Conservation (phyloP, 2,329 filamentous ascomycete species). For the Hymenoscyphus infarciens region DNA sequence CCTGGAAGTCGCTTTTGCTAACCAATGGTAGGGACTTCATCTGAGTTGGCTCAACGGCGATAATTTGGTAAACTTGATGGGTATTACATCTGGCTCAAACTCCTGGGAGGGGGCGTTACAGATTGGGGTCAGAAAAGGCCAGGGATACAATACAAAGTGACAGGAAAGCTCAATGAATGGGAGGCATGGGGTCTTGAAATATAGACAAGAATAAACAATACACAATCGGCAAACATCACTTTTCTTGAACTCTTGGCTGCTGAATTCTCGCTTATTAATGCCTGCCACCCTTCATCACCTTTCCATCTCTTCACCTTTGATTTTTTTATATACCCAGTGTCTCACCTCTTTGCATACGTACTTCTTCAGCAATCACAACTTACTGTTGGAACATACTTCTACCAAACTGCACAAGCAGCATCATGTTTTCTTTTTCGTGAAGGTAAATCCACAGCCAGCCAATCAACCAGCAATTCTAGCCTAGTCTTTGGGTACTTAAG, state of each 20-base stretch:
- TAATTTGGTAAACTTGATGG: background rate
- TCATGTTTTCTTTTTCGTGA: too few relatives aligned
- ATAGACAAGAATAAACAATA: background rate
- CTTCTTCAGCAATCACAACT: too few relatives aligned
- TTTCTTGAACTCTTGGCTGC: background rate
- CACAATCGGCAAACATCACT: background rate
- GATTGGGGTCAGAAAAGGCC: background rate
- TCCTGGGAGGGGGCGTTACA: background rate
- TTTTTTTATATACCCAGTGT: background rate
- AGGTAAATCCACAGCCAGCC: too few relatives aligned
- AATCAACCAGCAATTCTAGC: too few relatives aligned
- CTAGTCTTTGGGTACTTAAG: too few relatives aligned
- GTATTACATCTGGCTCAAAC: slow-evolving; percentile 4
- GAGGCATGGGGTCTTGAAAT: background rate
- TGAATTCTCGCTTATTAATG: background rate
- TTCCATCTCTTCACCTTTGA: background rate
- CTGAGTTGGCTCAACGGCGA: background rate
- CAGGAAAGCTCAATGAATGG: background rate
- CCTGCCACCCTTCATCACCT: background rate
- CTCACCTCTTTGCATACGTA: too few relatives aligned
- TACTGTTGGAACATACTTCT: too few relatives aligned
- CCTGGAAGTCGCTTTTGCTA: background rate
- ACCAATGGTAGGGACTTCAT: background rate
- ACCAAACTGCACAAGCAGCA: too few relatives aligned
- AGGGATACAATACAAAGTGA: background rate